A percentile compares a stretch with the other conserved stretches of the same genome.
These are phyloP conservation scores for Backusella circina DNA, from an alignment of 192 early-diverging fungal species.

Conservation along the genomic window DNA sequence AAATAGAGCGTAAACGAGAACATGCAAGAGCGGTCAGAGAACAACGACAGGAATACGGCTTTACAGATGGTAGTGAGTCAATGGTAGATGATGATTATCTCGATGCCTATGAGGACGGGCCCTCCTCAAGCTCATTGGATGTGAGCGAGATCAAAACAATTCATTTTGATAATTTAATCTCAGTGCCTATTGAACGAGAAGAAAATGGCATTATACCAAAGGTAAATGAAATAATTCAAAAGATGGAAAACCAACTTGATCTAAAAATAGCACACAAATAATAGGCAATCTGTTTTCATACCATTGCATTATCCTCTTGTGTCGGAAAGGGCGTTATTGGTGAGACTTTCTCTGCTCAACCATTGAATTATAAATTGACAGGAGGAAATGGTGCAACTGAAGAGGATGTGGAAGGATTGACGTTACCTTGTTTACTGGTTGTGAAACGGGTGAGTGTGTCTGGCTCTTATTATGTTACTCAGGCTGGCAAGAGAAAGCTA, in stretches of 20 bases:
- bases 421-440: conserved; percentile 14
- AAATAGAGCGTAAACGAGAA: conserved; percentile 25
- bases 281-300: conserved; percentile 29
- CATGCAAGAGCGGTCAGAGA: conserved; percentile 24
- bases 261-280: background rate
- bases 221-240: background rate
- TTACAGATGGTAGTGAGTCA: conserved; percentile 4
- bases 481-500: conserved; percentile 51
- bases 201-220: conserved; percentile 12
- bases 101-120: background rate
- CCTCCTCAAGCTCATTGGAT: background rate
- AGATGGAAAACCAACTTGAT: too few relatives aligned
- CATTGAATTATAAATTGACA: conserved; percentile 28
- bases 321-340: conserved; percentile 27
- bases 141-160: conserved; percentile 21
- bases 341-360: conserved; percentile 28
- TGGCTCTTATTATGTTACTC: conserved; percentile 42
- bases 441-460: conserved; percentile 40
- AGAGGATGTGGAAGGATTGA: background rate
- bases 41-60: conserved; percentile 16
- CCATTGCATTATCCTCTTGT: conserved; percentile 30
- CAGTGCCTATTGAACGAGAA: conserved; percentile 19
- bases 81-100: conserved; percentile 24
- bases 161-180: conserved; percentile 27
- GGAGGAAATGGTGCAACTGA: background rate